Evolutionary conservation across 169 alveolate species (phyloP).

Genomic region (Condylostoma magnum): DNA sequence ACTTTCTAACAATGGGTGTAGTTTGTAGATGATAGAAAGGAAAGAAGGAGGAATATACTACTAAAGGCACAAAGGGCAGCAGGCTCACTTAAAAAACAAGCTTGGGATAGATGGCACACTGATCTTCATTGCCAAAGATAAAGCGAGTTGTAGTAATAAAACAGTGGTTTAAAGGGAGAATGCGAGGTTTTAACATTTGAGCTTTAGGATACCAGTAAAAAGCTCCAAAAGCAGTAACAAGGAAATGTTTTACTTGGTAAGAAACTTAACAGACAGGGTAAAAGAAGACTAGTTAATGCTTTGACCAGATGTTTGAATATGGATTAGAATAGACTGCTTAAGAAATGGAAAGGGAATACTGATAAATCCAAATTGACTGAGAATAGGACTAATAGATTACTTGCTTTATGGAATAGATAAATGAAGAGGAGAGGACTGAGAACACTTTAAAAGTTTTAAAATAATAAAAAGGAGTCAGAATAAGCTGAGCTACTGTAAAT

Average conservation of each 20-base stretch:
- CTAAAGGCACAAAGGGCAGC: neutral
- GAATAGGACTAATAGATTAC: neutral
- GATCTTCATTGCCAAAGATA: neutral
- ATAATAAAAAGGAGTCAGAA: neutral
- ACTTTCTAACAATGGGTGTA: conserved; percentile 19
- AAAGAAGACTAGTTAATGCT: neutral
- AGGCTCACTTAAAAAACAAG: neutral
- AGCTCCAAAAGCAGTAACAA: neutral
- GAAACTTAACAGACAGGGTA: neutral
- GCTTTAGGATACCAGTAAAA: neutral
- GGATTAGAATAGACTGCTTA: neutral
- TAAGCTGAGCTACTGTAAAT: neutral
- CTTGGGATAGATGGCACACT: neutral
- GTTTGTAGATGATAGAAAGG: too few species aligned
- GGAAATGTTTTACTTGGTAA: neutral
- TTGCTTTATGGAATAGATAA: neutral
- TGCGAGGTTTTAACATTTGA: neutral
- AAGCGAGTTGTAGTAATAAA: neutral
- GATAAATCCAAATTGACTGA: neutral
- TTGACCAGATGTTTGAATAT: neutral
- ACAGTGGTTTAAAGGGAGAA: neutral
- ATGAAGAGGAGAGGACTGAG: neutral
- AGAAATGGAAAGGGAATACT: neutral
- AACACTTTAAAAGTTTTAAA: conserved; percentile 1
- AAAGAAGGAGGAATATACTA: too few species aligned